phyloP scores from a whole-genome alignment of 139 green algal species.

The Micromonas commoda region DNA sequence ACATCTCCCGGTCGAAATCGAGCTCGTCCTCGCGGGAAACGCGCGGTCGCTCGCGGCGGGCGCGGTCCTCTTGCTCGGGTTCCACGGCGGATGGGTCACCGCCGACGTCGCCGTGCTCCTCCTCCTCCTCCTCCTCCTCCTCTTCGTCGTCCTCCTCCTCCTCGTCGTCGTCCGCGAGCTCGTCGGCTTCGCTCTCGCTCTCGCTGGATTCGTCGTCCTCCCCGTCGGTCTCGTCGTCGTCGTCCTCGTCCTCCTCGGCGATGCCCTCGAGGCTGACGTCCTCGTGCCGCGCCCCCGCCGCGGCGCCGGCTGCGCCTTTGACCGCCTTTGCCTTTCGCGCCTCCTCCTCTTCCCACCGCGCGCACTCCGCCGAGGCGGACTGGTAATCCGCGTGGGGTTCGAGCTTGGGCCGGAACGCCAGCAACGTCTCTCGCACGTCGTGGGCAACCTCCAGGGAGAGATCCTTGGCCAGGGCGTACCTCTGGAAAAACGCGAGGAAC shows the following conservation, averaged over 20 bases:
- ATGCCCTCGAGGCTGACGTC: slow-evolving; percentile 13
- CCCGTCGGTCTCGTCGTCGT: slow-evolving; percentile 39
- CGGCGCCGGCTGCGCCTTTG: neutral
- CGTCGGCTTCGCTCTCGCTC: slow-evolving; percentile 34
- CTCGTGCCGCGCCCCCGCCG: slow-evolving; percentile 39
- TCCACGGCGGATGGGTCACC: neutral
- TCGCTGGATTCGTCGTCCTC: slow-evolving; percentile 28
- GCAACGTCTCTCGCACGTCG: slow-evolving; percentile 44
- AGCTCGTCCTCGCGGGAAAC: neutral
- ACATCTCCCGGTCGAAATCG: slow-evolving; percentile 36
- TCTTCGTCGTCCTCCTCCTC: slow-evolving; percentile 37
- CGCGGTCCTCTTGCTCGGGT: slow-evolving; percentile 31
- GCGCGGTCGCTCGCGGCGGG: neutral
- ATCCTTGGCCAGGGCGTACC: slow-evolving; percentile 77
- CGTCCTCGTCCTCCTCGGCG: slow-evolving; percentile 22
- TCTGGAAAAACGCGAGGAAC: slow-evolving; percentile 87
- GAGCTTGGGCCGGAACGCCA: slow-evolving; percentile 49
- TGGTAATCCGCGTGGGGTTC: slow-evolving; percentile 51
- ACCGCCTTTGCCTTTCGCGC: slow-evolving; percentile 1
- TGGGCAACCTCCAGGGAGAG: slow-evolving; percentile 85
- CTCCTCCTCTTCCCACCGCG: slow-evolving; percentile 47
- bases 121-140: neutral
- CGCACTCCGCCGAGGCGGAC: slow-evolving; percentile 54
- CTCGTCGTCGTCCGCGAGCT: slow-evolving; percentile 43
- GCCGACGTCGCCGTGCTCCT: neutral